Percentiles rank a stretch among this genome's conserved stretches.
Conservation (phyloP, 495 filamentous ascomycete species). For the Umbilicaria muhlenbergii region DNA sequence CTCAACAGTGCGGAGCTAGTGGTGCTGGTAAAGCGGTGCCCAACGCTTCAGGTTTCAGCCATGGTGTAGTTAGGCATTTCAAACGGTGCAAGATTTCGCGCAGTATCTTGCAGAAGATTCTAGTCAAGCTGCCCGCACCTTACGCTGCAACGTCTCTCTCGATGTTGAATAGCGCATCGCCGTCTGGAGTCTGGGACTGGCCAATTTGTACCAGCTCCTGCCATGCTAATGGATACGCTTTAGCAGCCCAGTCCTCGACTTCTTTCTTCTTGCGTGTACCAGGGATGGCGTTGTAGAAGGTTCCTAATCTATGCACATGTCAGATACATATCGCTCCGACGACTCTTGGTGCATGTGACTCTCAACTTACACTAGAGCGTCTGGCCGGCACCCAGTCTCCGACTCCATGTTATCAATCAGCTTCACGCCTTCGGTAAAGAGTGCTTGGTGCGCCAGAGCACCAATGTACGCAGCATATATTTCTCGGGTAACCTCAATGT, state of each 20-base stretch:
- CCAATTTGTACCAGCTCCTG: conserved; percentile 34
- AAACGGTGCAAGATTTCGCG: too few species aligned
- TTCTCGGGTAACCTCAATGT: conserved; percentile 52
- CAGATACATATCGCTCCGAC: conserved; percentile 3
- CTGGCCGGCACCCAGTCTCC: conserved; percentile 47
- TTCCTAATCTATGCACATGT: conserved; percentile 38
- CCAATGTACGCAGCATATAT: conserved; percentile 63
- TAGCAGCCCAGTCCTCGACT: conserved; percentile 55
- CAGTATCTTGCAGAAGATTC: too few species aligned
- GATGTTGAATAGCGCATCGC: conserved; percentile 11
- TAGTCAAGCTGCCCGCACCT: too few species aligned
- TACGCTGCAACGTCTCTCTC: conserved; percentile 5
- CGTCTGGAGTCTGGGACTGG: conserved; percentile 3
- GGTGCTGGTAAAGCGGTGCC: too few species aligned
- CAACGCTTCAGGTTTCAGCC: too few species aligned
- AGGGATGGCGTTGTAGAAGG: conserved; percentile 56
- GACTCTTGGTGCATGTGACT: neutral
- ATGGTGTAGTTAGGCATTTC: too few species aligned
- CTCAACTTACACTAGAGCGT: conserved; percentile 51
- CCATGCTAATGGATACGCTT: conserved; percentile 55
- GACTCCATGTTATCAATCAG: conserved; percentile 48
- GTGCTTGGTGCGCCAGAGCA: conserved; percentile 52
- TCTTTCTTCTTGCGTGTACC: conserved; percentile 41
- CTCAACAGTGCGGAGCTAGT: too few species aligned
- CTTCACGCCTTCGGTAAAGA: conserved; percentile 46